Evolutionary conservation across 352 stramenopile genomes (phyloP).

Genomic region (Phytophthora citrophthora): DNA sequence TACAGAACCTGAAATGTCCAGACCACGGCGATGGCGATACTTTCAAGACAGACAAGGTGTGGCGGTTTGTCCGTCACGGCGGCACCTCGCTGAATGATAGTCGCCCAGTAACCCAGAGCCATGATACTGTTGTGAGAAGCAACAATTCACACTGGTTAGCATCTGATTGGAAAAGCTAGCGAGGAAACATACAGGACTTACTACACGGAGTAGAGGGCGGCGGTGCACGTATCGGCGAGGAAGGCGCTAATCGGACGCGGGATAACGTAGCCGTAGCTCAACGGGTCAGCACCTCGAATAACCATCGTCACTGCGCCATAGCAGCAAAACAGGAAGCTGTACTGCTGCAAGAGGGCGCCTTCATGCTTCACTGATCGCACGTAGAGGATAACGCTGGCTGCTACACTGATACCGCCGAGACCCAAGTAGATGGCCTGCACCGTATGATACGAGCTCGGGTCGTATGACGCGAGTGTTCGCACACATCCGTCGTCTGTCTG

Average conservation of each 20-base stretch:
- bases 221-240: slow-evolving; percentile 53
- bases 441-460: slow-evolving; percentile 34
- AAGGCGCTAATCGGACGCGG: slow-evolving; percentile 44
- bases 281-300: slow-evolving; percentile 47
- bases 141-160: slow-evolving; percentile 18
- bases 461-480: slow-evolving; percentile 39
- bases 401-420: slow-evolving; percentile 32
- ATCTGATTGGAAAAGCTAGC: neutral
- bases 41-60: slow-evolving; percentile 41
- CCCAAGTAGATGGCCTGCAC: slow-evolving; percentile 43
- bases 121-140: slow-evolving; percentile 37
- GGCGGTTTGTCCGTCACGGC: slow-evolving; percentile 38
- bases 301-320: slow-evolving; percentile 52
- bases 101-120: slow-evolving; percentile 56
- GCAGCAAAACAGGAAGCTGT: slow-evolving; percentile 52
- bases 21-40: slow-evolving; percentile 39
- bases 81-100: slow-evolving; percentile 48
- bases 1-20: slow-evolving; percentile 55
- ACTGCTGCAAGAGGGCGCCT: slow-evolving; percentile 46
- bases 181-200: slow-evolving; percentile 26
- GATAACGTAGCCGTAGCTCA: slow-evolving; percentile 50
- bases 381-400: slow-evolving; percentile 45
- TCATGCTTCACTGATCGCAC: slow-evolving; percentile 44
- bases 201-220: slow-evolving; percentile 58
- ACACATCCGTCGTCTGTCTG: slow-evolving; percentile 36